Base-by-base conservation (phyloP, 2,329 filamentous ascomycete species). In the Aspergillus brunneoviolaceus region DNA sequence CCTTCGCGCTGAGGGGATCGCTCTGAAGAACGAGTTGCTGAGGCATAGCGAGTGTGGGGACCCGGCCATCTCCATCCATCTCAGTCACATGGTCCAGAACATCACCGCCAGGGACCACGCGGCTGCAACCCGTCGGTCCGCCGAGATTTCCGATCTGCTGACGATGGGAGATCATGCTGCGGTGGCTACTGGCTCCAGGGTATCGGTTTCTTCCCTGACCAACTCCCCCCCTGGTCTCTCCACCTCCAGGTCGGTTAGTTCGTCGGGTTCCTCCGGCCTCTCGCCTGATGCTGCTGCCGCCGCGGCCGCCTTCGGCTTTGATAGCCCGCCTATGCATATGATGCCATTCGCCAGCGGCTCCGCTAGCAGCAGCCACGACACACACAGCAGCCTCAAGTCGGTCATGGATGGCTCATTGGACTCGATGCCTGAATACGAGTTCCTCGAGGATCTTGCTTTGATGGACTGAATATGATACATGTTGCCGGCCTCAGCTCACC, bases 21-120 rank as follows among this genome's bases (percentile, higher is more conserved):
- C 62, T 2, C 65, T 79, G 25, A 79, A 78, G 58, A 74, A 75
- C 25, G 74, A 78, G 62, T 67, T 79, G 4, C 58, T 78, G 42
- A 71, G 71, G 57, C 76, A 79, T 63, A 71, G 70, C 5, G 70
- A 72, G 52, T 79, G 77, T 58, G 71, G 69, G 2, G 74, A 76
- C 33, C 70, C 75, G 47, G 71, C 74, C 2, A 76, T 76, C 57
- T 71, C 72, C 49, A 60, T 74, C 0, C 73, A 76, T 61, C 67
- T 76, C 0, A 71, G 72, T 1, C 72, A 72, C 47, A 76, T 76
- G 74, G 73, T 76, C 23, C 75, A 74, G 58, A 70, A 67, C 54
- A 55, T 55, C 29, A 48, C 27, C 6, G 16, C 29, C 16, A 35
- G 7, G 25, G 53, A 55, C 27, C 21, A 27, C 2, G 42, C 25